phyloP scores from a whole-genome alignment of 768 basidiomycete species.

The Boletus sensibilis region DNA sequence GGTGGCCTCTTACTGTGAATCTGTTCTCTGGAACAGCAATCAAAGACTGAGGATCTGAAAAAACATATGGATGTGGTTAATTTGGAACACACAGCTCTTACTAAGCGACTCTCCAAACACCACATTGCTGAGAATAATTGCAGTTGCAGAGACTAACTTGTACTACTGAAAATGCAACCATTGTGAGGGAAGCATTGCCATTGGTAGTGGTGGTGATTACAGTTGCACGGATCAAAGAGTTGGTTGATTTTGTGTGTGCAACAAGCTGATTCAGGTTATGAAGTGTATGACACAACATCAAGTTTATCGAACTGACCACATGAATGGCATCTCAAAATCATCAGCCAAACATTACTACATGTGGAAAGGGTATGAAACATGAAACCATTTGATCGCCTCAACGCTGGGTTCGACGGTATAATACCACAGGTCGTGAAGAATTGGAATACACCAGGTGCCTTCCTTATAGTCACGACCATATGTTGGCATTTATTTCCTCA shows the following conservation, averaged over 20 bases:
- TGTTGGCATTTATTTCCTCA: not conserved
- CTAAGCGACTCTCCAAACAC: no score
- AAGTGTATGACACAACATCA: not conserved
- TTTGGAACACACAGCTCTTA: not conserved
- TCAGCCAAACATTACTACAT: no score
- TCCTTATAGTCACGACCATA: not conserved
- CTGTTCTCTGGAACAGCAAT: not conserved
- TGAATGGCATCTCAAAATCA: not conserved
- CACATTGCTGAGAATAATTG: not conserved
- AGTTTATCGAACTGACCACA: not conserved
- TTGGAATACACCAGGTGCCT: not conserved
- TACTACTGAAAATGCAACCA: not conserved
- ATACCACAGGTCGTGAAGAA: not conserved
- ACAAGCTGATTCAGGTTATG: not conserved
- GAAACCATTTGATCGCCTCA: not conserved
- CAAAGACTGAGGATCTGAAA: not conserved
- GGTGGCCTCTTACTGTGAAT: not conserved
- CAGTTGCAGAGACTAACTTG: not conserved
- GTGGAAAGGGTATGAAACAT: not conserved
- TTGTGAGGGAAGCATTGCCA: not conserved
- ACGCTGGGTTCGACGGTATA: not conserved
- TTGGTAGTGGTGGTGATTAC: not conserved
- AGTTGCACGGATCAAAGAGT: not conserved
- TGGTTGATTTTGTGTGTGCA: not conserved
- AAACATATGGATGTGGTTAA: no score